Percentiles rank a stretch among this genome's conserved stretches.
Conservation (phyloP, 345 rosid genomes). For the Populus alba region DNA sequence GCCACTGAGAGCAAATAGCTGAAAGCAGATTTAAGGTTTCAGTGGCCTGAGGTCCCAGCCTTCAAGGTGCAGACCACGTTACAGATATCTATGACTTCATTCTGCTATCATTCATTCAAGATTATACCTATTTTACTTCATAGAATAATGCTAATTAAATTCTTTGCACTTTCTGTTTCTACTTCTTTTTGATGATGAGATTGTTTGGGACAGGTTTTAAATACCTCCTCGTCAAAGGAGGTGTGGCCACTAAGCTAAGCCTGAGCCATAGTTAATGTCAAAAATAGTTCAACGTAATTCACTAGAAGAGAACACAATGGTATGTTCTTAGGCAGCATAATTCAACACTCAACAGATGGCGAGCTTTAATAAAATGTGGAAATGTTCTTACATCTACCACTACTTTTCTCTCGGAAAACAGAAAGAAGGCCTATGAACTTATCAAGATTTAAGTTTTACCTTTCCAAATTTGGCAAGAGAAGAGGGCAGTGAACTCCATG, state of each 20-base stretch:
- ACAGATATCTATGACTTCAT: not conserved
- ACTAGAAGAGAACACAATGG: not conserved
- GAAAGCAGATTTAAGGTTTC: not conserved
- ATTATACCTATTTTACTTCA: not conserved
- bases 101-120: not conserved
- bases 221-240: not conserved
- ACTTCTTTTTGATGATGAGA: not conserved
- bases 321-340: not conserved
- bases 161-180: not conserved
- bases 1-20: not conserved
- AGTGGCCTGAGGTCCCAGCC: not conserved
- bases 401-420: not conserved
- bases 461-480: conserved; percentile 86
- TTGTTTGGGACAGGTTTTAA: not conserved
- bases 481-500: conserved; percentile 77
- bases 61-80: not conserved
- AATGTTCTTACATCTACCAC: not conserved
- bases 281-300: conserved; percentile 1
- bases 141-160: not conserved
- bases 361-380: not conserved
- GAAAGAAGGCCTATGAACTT: not conserved
- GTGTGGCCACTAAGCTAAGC: not conserved
- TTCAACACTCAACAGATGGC: not conserved
- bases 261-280: not conserved
- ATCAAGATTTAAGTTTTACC: conserved; percentile 47